Conservation (phyloP, 2,329 filamentous ascomycete species). For the Alternaria novae-zelandiae region DNA sequence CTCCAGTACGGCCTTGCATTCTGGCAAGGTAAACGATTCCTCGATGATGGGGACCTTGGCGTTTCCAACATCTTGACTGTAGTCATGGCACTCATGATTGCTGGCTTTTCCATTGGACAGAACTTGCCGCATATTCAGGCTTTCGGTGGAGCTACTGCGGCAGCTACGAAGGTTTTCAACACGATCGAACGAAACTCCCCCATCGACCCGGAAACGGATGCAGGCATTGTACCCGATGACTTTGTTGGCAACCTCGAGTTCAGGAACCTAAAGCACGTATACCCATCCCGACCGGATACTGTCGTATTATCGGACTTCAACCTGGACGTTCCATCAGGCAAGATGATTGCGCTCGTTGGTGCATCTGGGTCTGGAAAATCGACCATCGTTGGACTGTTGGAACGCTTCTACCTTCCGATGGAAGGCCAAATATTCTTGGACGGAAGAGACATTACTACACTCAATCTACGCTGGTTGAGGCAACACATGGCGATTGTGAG, state of each 20-base stretch:
- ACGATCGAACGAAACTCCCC: constrained; percentile 91
- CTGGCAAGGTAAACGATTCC: constrained; percentile 61
- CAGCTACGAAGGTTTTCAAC: constrained; percentile 88
- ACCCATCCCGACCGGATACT: constrained; percentile 90
- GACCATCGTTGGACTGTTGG: constrained; percentile 90
- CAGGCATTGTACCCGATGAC: constrained; percentile 74
- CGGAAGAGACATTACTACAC: constrained; percentile 76
- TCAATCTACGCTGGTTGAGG: constrained; percentile 90
- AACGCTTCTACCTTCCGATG: constrained; percentile 93
- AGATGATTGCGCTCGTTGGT: constrained; percentile 91
- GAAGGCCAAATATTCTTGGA: constrained; percentile 80
- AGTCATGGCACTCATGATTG: constrained; percentile 89
- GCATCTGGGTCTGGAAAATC: constrained; percentile 94
- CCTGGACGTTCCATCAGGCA: constrained; percentile 82
- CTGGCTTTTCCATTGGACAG: constrained; percentile 85
- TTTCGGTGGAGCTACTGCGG: constrained; percentile 81
- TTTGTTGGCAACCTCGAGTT: constrained; percentile 82
- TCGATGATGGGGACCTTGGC: constrained; percentile 61
- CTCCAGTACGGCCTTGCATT: constrained; percentile 65
- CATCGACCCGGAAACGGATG: constrained; percentile 74
- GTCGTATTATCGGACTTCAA: constrained; percentile 85
- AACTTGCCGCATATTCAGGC: constrained; percentile 77
- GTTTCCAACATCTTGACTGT: constrained; percentile 81
- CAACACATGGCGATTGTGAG: constrained; percentile 92
- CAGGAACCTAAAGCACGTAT: constrained; percentile 86